Base-by-base conservation (phyloP, 257 asterid genomes). In the Rhazya stricta region DNA sequence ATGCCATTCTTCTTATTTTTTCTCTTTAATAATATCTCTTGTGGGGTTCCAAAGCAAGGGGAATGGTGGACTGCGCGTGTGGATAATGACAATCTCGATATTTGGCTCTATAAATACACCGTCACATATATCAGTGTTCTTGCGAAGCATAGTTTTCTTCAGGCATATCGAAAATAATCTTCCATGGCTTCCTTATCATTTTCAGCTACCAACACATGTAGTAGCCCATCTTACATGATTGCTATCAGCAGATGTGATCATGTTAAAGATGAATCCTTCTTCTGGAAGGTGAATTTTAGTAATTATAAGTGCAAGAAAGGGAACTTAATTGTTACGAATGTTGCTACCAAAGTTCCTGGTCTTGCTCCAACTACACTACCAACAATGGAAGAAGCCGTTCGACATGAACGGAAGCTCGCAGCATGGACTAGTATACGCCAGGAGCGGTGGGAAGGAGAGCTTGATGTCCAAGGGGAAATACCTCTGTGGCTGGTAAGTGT, bases 371-470 rank as follows among this genome's bases (percentile, higher is more conserved):
- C 83, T 2, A 70, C 78, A 16, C 65, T 72, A 72, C 83, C 80
- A n/a, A 71, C 53, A 66, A 23, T 18, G 50, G 50, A 66, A 66
- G 71, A 66, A 66, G 10, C 67, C 16, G 72, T 57, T 62, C 27
- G 30, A 18, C 25, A 1, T 6, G 83, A 79, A 51, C 4, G 42
- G 37, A 88, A 89, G 61, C 94, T 87, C 7, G 93, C 83, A 0
- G 98, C 98, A 16, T 95, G 99, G 99, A 88, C 83, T 13, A 95
- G 96, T 54, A 80, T 95, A 9, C 85, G 77, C 78, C 99, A 89
- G 29, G 98, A 95, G 76, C 78, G 88, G 58, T 95, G 99, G 97
- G 85, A 91, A 81, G 99, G 99, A 48, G 92, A 91, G 80, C 98
- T 95, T 70, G 66, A 73, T 41, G 97, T 95, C 82, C 86, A 89